phyloP scores from a whole-genome alignment of 306 rosid genomes.

The Mimosa pudica region DNA sequence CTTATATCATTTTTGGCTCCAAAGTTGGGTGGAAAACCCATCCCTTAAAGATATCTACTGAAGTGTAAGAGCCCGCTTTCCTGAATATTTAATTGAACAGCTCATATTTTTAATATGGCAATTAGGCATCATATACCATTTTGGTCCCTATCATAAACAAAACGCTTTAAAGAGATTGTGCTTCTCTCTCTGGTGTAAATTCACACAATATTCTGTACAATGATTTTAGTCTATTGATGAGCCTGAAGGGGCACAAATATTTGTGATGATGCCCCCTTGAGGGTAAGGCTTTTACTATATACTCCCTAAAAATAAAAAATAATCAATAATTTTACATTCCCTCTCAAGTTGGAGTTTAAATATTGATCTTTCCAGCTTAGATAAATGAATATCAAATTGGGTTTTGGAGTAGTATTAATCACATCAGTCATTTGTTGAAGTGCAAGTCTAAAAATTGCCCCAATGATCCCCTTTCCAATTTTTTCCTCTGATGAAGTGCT shows the following conservation, averaged over 20 bases:
- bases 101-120: background rate
- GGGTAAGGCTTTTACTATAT: background rate
- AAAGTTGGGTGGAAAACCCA: background rate
- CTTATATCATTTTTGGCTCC: background rate
- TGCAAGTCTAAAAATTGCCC: background rate
- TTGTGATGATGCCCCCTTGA: background rate
- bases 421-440: background rate
- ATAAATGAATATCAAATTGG: background rate
- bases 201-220: background rate
- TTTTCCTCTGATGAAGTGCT: background rate
- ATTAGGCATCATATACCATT: background rate
- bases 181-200: background rate
- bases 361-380: background rate
- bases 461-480: background rate
- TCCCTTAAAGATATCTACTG: background rate
- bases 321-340: background rate
- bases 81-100: background rate
- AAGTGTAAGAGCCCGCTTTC: background rate
- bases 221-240: background rate
- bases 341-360: conserved; percentile 1
- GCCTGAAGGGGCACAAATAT: background rate
- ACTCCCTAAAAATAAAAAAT: background rate
- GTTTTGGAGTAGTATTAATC: background rate
- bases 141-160: background rate
- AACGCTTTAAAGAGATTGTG: background rate